Conservation (phyloP, 768 basidiomycete genomes). For the Cystoderma amianthinum region DNA sequence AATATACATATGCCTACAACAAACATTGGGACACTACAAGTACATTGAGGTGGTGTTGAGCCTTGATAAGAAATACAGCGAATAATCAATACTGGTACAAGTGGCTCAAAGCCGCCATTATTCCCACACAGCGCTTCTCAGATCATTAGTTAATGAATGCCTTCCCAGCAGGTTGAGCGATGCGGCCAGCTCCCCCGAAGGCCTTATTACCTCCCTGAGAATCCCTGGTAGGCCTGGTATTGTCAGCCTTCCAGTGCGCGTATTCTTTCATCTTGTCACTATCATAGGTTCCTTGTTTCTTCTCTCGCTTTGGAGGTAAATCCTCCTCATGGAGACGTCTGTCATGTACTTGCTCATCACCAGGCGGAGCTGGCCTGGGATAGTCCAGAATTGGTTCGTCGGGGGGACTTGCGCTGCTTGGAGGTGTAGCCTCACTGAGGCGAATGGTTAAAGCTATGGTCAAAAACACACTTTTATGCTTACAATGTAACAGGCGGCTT, state of each 20-base stretch:
- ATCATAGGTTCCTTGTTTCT: slow-evolving; percentile 31
- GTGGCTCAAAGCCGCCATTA: neutral
- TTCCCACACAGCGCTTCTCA: neutral
- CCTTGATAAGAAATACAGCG: too few relatives aligned
- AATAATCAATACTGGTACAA: neutral
- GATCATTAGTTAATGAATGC: slow-evolving; percentile 8
- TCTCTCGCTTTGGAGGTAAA: slow-evolving; percentile 40
- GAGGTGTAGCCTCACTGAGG: slow-evolving; percentile 8
- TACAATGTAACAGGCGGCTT: neutral
- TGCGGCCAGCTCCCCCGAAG: slow-evolving; percentile 41
- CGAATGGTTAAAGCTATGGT: neutral
- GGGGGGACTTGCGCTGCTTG: slow-evolving; percentile 1
- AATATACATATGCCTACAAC: slow-evolving; percentile 3
- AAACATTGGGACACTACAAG: neutral
- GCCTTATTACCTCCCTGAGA: slow-evolving; percentile 18
- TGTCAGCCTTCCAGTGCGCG: slow-evolving; percentile 37
- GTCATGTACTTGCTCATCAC: neutral
- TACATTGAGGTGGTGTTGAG: neutral
- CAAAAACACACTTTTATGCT: neutral
- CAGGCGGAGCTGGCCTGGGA: slow-evolving; percentile 37
- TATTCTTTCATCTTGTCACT: slow-evolving; percentile 37
- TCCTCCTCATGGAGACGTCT: slow-evolving; percentile 37
- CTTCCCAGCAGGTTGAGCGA: slow-evolving; percentile 52
- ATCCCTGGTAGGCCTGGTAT: slow-evolving; percentile 42
- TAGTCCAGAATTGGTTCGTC: slow-evolving; percentile 23